phyloP scores from a whole-genome alignment of 106 monocot species.

The Chionographis japonica region DNA sequence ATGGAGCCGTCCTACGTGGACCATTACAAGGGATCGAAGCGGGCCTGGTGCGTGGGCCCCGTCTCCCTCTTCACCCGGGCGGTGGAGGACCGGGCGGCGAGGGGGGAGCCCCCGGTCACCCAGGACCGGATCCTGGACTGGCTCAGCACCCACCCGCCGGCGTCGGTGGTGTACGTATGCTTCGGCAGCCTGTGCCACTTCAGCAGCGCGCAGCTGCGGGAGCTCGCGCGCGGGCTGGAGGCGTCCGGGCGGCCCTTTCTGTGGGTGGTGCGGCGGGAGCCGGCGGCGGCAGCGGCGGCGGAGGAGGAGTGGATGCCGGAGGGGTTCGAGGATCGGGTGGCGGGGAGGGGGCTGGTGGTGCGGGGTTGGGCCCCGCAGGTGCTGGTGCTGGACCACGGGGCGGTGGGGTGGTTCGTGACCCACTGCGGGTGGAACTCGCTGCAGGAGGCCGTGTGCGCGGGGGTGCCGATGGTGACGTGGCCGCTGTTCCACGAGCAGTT shows the following conservation, averaged over 20 bases:
- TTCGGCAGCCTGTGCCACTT: constrained; percentile 33
- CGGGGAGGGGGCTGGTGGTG: constrained; percentile 10
- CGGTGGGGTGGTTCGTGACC: constrained; percentile 22
- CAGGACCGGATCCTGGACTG: neutral
- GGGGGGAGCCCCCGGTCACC: neutral
- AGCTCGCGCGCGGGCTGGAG: constrained; percentile 34
- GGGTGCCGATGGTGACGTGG: constrained; percentile 31
- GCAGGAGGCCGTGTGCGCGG: constrained; percentile 10
- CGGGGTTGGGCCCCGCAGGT: constrained; percentile 25
- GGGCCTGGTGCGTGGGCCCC: constrained; percentile 10
- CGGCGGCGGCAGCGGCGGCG: neutral
- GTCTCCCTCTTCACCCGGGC: neutral
- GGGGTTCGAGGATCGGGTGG: constrained; percentile 11
- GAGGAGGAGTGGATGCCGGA: constrained; percentile 14
- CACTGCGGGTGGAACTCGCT: constrained; percentile 33
- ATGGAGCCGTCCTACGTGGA: constrained; percentile 16
- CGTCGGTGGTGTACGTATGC: constrained; percentile 28
- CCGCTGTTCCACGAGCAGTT: constrained; percentile 30
- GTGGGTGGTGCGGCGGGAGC: constrained; percentile 24
- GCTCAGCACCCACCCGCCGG: constrained; percentile 9
- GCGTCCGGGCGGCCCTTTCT: constrained; percentile 22
- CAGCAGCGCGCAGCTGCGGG: constrained; percentile 16
- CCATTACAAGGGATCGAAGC: neutral
- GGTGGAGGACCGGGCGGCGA: neutral
- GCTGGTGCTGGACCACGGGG: constrained; percentile 9